These are phyloP conservation scores for Bonia amplexicaulis DNA, from an alignment of 176 grass and related monocot genomes.

Conservation along the genomic window DNA sequence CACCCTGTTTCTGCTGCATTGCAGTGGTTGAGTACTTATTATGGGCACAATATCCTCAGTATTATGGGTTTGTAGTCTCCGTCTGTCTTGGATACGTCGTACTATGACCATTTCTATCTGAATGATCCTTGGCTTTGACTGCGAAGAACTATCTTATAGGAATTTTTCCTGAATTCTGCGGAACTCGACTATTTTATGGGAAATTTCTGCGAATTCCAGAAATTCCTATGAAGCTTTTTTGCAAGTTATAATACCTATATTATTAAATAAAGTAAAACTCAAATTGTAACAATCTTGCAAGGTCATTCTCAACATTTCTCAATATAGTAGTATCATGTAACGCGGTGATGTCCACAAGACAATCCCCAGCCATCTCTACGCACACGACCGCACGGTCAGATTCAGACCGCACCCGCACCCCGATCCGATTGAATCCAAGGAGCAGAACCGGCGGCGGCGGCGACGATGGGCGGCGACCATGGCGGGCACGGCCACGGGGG, in stretches of 20 bases:
- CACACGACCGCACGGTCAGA: not conserved
- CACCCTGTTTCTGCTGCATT: not conserved
- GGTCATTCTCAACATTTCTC: not conserved
- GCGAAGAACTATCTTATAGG: not conserved
- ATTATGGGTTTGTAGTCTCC: not conserved
- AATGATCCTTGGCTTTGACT: not conserved
- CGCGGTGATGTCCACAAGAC: not conserved
- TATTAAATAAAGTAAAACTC: not conserved
- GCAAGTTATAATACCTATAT: not conserved
- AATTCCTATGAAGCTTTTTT: not conserved
- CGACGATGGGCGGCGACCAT: conserved; percentile 41
- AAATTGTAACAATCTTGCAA: not conserved
- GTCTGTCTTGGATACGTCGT: not conserved
- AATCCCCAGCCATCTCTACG: conserved; percentile 28
- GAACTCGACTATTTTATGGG: not conserved
- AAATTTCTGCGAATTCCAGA: not conserved
- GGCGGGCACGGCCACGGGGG: conserved; percentile 35
- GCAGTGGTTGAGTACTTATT: not conserved
- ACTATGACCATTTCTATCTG: not conserved
- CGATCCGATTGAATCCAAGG: conserved; percentile 31
- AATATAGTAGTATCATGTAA: not conserved
- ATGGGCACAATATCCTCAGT: not conserved
- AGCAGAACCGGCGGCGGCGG: conserved; percentile 27
- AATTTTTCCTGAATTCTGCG: not conserved
- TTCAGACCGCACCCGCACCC: not conserved